These are phyloP conservation scores for Sophora flavescens DNA, from an alignment of 306 rosid genomes.

Conservation along the genomic window DNA sequence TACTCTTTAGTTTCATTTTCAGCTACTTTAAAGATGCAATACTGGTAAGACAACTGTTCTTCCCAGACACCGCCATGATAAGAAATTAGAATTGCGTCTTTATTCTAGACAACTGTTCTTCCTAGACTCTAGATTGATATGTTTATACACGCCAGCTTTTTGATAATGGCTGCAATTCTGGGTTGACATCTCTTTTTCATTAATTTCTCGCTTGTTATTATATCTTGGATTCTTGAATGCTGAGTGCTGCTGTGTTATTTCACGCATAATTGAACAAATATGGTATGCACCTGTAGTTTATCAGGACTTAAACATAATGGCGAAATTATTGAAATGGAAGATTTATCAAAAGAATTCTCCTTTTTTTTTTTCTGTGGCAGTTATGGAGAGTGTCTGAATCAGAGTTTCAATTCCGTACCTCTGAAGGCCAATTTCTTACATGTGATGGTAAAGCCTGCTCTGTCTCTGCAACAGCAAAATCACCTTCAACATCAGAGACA, in stretches of 20 bases:
- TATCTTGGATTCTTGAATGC: slow-evolving; percentile 26
- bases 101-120: too few relatives aligned
- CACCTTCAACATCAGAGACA: slow-evolving; percentile 64
- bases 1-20: slow-evolving; percentile 24
- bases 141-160: not conserved
- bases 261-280: slow-evolving; percentile 29
- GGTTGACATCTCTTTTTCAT: slow-evolving; percentile 11
- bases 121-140: slow-evolving; percentile 16
- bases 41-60: slow-evolving; percentile 33
- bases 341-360: slow-evolving; percentile 13
- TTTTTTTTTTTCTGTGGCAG: slow-evolving; percentile 55
- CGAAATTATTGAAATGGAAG: slow-evolving; percentile 26
- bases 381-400: slow-evolving; percentile 83
- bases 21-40: slow-evolving; percentile 21
- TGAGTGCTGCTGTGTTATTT: slow-evolving; percentile 28
- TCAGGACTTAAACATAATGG: not conserved
- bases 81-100: slow-evolving; percentile 9
- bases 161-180: slow-evolving; percentile 17
- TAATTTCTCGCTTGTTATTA: slow-evolving; percentile 21
- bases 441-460: slow-evolving; percentile 70
- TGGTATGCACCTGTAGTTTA: not conserved
- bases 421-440: slow-evolving; percentile 76
- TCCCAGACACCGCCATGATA: not conserved
- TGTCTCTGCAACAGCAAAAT: slow-evolving; percentile 69
- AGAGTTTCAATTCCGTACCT: slow-evolving; percentile 74